A percentile compares a stretch with the other conserved stretches of the same genome.
phyloP scores from a whole-genome alignment of 441 rosid genomes.

The Biscutella laevigata region DNA sequence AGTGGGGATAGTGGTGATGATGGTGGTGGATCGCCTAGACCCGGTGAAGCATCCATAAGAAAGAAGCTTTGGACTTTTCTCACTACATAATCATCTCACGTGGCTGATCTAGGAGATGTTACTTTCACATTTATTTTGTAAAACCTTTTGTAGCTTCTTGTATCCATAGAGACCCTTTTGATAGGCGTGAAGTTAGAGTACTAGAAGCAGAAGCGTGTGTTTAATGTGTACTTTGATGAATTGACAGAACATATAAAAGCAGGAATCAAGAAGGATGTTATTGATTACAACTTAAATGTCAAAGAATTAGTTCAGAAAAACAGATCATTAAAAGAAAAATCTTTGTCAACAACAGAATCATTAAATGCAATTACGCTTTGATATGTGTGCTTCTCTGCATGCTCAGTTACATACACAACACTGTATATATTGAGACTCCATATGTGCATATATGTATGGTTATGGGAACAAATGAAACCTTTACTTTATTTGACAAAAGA shows the following conservation, averaged over 20 bases:
- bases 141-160: conserved; percentile 17
- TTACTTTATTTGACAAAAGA: conserved; percentile 26
- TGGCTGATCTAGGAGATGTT: conserved; percentile 22
- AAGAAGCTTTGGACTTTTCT: conserved; percentile 86
- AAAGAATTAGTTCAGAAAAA: conserved; percentile 15
- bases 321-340: conserved; percentile 16
- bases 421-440: background rate
- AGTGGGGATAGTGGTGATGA: conserved; percentile 11
- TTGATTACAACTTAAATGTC: conserved; percentile 25
- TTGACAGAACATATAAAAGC: conserved; percentile 23
- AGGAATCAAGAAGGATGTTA: conserved; percentile 16
- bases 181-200: conserved; percentile 9
- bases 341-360: conserved; percentile 20
- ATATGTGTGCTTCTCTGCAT: conserved; percentile 26
- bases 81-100: conserved; percentile 40
- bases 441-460: conserved; percentile 16
- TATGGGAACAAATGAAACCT: conserved; percentile 22
- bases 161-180: conserved; percentile 16
- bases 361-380: conserved; percentile 20
- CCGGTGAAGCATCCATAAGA: conserved; percentile 53
- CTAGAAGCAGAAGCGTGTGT: conserved; percentile 22
- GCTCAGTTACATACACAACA: conserved; percentile 8
- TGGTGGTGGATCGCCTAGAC: conserved; percentile 43
- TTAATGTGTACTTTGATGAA: conserved; percentile 20
- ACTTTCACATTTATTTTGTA: conserved; percentile 26